A percentile compares a stretch with the other conserved stretches of the same genome.
phyloP scores from a whole-genome alignment of 441 rosid species.

The Eutrema salsugineum region DNA sequence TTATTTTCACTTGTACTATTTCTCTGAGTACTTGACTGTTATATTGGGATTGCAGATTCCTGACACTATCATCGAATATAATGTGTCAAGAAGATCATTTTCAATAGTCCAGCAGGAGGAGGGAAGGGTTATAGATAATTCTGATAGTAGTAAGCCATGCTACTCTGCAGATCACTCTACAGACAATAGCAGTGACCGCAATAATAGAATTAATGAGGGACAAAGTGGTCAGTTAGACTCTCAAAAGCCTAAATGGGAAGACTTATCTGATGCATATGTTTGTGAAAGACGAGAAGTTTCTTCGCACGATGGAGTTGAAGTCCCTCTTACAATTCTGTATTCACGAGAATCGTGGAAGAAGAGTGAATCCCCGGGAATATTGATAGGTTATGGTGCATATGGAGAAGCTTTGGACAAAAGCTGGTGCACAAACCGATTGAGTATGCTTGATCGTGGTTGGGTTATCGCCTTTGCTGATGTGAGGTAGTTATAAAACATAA shows the following conservation, averaged over 20 bases:
- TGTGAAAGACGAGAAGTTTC: constrained; percentile 70
- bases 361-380: constrained; percentile 63
- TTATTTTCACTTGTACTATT: neutral
- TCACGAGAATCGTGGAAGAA: constrained; percentile 63
- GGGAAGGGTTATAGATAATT: constrained; percentile 35
- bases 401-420: constrained; percentile 82
- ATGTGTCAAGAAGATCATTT: constrained; percentile 55
- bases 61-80: constrained; percentile 77
- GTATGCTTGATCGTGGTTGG: constrained; percentile 97
- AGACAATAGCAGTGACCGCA: constrained; percentile 13
- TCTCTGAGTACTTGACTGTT: neutral
- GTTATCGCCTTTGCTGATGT: constrained; percentile 92
- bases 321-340: constrained; percentile 80
- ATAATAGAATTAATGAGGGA: constrained; percentile 13
- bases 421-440: constrained; percentile 75
- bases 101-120: constrained; percentile 60
- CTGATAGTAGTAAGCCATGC: constrained; percentile 29
- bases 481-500: constrained; percentile 49
- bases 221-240: constrained; percentile 19
- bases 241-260: constrained; percentile 40
- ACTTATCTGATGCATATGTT: constrained; percentile 50
- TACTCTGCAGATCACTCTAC: constrained; percentile 21
- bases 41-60: constrained; percentile 56
- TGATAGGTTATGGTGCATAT: constrained; percentile 90
- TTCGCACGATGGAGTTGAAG: constrained; percentile 69